These are phyloP conservation scores for Sphagnum contortum DNA, from an alignment of 225 moss, liverwort and hornwort genomes.

Conservation along the genomic window DNA sequence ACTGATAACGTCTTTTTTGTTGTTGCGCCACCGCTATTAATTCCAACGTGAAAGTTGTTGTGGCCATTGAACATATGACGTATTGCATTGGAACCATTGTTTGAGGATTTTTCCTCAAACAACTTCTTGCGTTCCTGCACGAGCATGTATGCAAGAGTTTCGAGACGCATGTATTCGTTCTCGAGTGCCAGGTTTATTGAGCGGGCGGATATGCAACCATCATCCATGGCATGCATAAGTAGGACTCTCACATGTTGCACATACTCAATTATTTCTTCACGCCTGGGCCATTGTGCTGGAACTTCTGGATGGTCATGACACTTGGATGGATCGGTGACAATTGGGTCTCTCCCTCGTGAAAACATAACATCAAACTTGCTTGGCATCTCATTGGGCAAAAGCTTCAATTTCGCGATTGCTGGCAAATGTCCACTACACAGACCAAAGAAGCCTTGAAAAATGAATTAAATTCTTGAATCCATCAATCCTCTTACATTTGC, in stretches of 20 bases:
- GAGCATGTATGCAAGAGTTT: constrained; percentile 78
- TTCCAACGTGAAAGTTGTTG: too few relatives aligned
- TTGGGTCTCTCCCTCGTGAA: constrained; percentile 80
- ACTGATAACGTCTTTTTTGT: neutral
- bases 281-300: constrained; percentile 54
- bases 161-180: constrained; percentile 83
- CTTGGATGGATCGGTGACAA: constrained; percentile 48
- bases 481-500: too few relatives aligned
- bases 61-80: too few relatives aligned
- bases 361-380: constrained; percentile 55
- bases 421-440: constrained; percentile 60
- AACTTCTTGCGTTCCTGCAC: constrained; percentile 56
- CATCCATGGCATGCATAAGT: constrained; percentile 21
- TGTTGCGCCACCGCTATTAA: neutral
- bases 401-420: constrained; percentile 67
- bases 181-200: constrained; percentile 49
- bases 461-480: too few relatives aligned
- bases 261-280: constrained; percentile 35
- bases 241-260: constrained; percentile 22
- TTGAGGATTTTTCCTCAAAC: constrained; percentile 49
- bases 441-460: neutral
- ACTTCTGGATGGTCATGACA: constrained; percentile 76
- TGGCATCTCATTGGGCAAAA: constrained; percentile 21
- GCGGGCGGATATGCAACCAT: constrained; percentile 6
- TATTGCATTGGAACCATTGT: constrained; percentile 1